phyloP scores from a whole-genome alignment of 148 eudicot species.

The Agrostemma githago region DNA sequence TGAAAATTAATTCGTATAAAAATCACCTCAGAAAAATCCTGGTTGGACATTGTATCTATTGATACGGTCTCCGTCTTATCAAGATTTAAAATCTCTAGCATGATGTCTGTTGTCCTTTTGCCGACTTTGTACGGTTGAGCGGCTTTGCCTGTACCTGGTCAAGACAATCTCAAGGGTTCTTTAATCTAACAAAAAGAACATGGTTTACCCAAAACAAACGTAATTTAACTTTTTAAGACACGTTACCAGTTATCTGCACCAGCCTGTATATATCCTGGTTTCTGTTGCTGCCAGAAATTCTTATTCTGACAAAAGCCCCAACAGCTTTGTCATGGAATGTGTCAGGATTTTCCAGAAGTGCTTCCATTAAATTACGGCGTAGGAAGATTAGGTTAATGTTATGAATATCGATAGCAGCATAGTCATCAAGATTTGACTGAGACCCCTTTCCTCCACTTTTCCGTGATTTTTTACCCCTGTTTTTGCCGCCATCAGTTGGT shows the following conservation, averaged over 20 bases:
- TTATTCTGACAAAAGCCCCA: conserved; percentile 91
- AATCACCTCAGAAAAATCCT: conserved; percentile 91
- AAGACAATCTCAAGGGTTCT: conserved; percentile 20
- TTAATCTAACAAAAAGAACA: not conserved
- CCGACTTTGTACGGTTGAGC: conserved; percentile 80
- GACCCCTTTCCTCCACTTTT: conserved; percentile 54
- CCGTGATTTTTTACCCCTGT: conserved; percentile 55
- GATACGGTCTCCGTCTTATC: conserved; percentile 77
- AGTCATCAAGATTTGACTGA: conserved; percentile 83
- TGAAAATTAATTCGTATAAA: not conserved
- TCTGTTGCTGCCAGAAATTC: conserved; percentile 77
- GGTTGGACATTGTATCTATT: conserved; percentile 89
- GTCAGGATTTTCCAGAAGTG: conserved; percentile 74
- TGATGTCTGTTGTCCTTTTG: conserved; percentile 60
- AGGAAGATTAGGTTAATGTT: conserved; percentile 81
- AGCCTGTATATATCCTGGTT: conserved; percentile 97
- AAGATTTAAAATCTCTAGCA: conserved; percentile 89
- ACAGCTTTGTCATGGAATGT: conserved; percentile 62
- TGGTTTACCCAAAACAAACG: not conserved
- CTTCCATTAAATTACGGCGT: conserved; percentile 81
- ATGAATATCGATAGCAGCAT: conserved; percentile 95
- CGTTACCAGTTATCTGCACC: conserved; percentile 88
- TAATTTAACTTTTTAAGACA: not conserved
- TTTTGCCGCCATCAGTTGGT: conserved; percentile 43
- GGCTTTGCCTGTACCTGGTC: conserved; percentile 73